Percentiles rank a stretch among this genome's conserved stretches.
Conservation (phyloP, 495 filamentous ascomycete species). For the Hypoxylon lienhwacheense region DNA sequence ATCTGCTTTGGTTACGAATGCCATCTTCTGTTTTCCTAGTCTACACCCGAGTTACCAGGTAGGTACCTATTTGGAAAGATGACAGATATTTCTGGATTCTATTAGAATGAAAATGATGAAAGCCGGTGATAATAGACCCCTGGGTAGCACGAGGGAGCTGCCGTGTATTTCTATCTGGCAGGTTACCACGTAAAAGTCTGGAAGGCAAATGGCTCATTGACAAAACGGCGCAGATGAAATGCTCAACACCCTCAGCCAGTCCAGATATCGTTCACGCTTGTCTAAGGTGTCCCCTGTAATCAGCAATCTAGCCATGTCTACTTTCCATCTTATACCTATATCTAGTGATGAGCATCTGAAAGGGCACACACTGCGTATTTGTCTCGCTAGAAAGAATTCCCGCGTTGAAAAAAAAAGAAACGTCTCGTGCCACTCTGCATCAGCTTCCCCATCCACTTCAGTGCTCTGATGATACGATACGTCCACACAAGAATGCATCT, state of each 20-base stretch:
- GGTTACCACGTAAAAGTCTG: neutral
- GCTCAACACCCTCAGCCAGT: constrained; percentile 12
- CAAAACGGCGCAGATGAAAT: constrained; percentile 7
- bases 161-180: neutral
- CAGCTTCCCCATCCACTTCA: constrained; percentile 10
- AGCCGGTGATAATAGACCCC: no score
- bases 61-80: no score
- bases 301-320: constrained; percentile 3
- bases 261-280: neutral
- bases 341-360: neutral
- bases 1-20: constrained; percentile 41
- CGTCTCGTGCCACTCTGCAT: constrained; percentile 21
- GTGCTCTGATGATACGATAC: constrained; percentile 11
- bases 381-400: constrained; percentile 12
- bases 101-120: neutral
- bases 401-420: constrained; percentile 12
- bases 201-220: constrained; percentile 8
- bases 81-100: no score
- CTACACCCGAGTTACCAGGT: neutral
- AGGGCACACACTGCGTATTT: constrained; percentile 9
- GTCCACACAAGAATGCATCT: neutral
- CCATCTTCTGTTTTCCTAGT: constrained; percentile 9
- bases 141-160: no score
- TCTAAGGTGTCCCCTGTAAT: constrained; percentile 10
- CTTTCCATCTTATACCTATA: constrained; percentile 22